These are phyloP conservation scores for Blakeslea trispora DNA, from an alignment of 371 early-diverging fungal species.

Conservation along the genomic window DNA sequence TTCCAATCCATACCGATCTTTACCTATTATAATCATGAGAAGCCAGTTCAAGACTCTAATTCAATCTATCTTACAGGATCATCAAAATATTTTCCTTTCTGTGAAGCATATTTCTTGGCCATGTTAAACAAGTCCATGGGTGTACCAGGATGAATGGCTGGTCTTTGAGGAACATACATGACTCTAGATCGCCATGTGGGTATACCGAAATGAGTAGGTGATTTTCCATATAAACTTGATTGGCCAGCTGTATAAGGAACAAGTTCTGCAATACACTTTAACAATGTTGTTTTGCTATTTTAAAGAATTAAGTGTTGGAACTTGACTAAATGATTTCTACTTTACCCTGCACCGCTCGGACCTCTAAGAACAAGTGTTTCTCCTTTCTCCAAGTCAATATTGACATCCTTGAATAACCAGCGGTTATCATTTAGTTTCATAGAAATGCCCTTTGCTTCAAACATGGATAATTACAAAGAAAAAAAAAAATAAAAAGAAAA, in stretches of 20 bases:
- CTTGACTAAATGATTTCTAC: too few species aligned
- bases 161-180: slow-evolving; percentile 90
- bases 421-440: slow-evolving; percentile 45
- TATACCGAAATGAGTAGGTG: slow-evolving; percentile 64
- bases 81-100: slow-evolving; percentile 51
- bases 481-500: slow-evolving; percentile 6
- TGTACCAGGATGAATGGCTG: slow-evolving; percentile 73
- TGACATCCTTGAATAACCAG: slow-evolving; percentile 65
- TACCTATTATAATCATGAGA: too few species aligned
- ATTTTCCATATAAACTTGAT: slow-evolving; percentile 59
- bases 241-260: slow-evolving; percentile 64
- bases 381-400: slow-evolving; percentile 54
- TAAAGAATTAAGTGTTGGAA: too few species aligned
- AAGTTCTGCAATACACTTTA: slow-evolving; percentile 81
- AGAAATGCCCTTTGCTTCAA: slow-evolving; percentile 24
- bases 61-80: slow-evolving; percentile 55
- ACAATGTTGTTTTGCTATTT: slow-evolving; percentile 82
- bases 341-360: slow-evolving; percentile 75
- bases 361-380: slow-evolving; percentile 69
- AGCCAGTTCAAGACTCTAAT: too few species aligned
- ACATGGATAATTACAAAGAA: slow-evolving; percentile 11
- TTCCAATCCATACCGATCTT: slow-evolving; percentile 70
- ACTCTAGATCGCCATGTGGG: slow-evolving; percentile 77
- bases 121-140: slow-evolving; percentile 70
- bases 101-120: slow-evolving; percentile 59